Evolutionary conservation across 2,329 filamentous ascomycete genomes (phyloP), one percentile per base, ranked within the genome.

Genomic region (Coleophoma cylindrospora): DNA sequence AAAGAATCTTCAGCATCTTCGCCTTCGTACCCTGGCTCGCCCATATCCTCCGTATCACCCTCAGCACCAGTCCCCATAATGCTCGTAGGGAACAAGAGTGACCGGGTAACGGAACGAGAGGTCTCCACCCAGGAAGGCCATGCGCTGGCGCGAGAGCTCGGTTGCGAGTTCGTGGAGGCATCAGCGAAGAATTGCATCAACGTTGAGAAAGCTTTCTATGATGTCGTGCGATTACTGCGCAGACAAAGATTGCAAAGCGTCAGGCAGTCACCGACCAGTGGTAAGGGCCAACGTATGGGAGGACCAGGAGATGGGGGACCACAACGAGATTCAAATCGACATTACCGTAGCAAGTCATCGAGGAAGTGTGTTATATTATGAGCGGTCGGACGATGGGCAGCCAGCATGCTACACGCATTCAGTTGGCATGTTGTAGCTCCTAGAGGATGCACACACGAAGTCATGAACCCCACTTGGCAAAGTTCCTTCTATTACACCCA

Each of bases 121-220:
- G 94, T 97, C 3, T 96, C 91, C 2, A 95, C 91, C 46, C 94
- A 97, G 69, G 94, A 99, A 72, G 94, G 94, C 14, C 88, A 90
- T 59, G 91, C 91, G 47, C 74, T 97, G 37, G 92, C 94, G 49
- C 87, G 91, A 63, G 90, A 96, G 64, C 76, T 99, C 37, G 90
- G 90, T 55, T 97, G 94, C 72, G 91, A 96, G 61, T 97, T 97
- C 62, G 91, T 96, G 61, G 92, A 97, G 70, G 91, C 92, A 2
- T 96, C 91, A 7, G 92, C 92, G 34, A 96, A 96, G 75, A 96
- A 96, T 68, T 96, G 91, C 73, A 91, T 96, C 75, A 96, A 97
- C 64, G 92, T 96, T 48, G 94, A 96, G 70, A 97, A 95, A 76
- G 92, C 91, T 33, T 97, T 99, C 66, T 97, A 96, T 71, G 94